phyloP scores from a whole-genome alignment of 805 yeast genomes.

The Yarrowia divulgata region DNA sequence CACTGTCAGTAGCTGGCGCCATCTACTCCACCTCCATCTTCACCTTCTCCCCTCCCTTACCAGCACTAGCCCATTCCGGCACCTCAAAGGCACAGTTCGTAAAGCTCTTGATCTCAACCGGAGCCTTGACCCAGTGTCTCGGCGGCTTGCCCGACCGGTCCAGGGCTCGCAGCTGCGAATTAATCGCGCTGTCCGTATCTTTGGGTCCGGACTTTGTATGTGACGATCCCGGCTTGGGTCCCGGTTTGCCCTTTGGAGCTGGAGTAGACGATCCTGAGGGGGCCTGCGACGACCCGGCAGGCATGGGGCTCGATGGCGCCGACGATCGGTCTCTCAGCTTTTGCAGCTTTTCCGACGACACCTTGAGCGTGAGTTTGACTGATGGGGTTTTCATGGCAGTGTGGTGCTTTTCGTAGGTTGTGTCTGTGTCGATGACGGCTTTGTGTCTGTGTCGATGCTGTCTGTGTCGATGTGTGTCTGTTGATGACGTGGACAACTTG shows the following conservation, averaged over 20 bases:
- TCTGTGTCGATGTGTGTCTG: no score
- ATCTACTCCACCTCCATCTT: constrained; percentile 46
- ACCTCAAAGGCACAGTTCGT: constrained; percentile 55
- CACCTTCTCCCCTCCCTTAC: constrained; percentile 8
- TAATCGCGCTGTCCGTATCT: constrained; percentile 47
- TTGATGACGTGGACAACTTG: no score
- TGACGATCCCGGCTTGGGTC: constrained; percentile 31
- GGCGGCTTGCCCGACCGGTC: constrained; percentile 56
- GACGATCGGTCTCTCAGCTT: constrained; percentile 38
- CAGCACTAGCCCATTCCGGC: constrained; percentile 50
- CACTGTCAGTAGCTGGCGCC: no score
- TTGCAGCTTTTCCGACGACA: constrained; percentile 42
- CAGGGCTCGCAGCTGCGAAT: constrained; percentile 51
- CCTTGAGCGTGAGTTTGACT: constrained; percentile 40
- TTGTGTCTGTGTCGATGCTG: no score
- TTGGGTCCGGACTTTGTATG: constrained; percentile 44
- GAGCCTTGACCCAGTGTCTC: constrained; percentile 56
- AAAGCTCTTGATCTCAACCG: constrained; percentile 54
- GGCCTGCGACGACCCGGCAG: not conserved
- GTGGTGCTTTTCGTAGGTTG: not conserved
- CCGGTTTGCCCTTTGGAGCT: constrained; percentile 38
- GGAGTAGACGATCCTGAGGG: constrained; percentile 38
- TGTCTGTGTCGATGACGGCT: not conserved
- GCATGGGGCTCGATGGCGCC: constrained; percentile 37
- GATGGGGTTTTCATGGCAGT: not conserved